phyloP scores from a whole-genome alignment of 164 flowering plant genomes.

The Umbellularia californica region DNA sequence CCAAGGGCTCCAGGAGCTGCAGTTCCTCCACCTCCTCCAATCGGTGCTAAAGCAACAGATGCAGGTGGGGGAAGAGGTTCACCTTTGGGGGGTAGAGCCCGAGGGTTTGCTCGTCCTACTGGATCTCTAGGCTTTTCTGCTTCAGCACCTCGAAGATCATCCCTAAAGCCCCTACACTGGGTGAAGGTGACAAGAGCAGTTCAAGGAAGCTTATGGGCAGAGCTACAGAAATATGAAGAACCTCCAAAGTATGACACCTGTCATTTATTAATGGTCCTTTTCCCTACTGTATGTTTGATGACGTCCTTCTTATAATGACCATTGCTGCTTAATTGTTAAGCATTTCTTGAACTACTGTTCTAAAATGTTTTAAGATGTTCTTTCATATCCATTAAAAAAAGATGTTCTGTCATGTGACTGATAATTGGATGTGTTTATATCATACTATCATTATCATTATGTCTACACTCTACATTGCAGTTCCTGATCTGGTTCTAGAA shows the following conservation, averaged over 20 bases:
- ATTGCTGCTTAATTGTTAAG: not conserved
- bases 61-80: conserved; percentile 43
- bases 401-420: no score
- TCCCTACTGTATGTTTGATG: not conserved
- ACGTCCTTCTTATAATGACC: not conserved
- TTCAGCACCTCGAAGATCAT: conserved; percentile 53
- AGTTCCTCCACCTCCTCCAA: conserved; percentile 59
- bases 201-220: conserved; percentile 98
- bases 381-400: no score
- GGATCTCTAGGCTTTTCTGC: conserved; percentile 21
- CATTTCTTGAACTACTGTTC: no score
- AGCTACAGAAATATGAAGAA: conserved; percentile 72
- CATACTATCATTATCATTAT: not conserved
- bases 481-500: not conserved
- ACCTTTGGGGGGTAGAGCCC: conserved; percentile 47
- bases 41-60: conserved; percentile 32
- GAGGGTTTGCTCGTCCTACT: conserved; percentile 49
- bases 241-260: conserved; percentile 51
- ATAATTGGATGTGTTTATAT: not conserved
- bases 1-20: conserved; percentile 54
- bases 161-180: conserved; percentile 94
- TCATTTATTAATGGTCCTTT: conserved; percentile 3
- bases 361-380: no score
- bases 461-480: not conserved
- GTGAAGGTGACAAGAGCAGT: conserved; percentile 88